Evolutionary conservation across 1,139 yeast genomes (phyloP), one percentile per base, ranked within the genome.

Genomic region (Scheffersomyces titani): DNA sequence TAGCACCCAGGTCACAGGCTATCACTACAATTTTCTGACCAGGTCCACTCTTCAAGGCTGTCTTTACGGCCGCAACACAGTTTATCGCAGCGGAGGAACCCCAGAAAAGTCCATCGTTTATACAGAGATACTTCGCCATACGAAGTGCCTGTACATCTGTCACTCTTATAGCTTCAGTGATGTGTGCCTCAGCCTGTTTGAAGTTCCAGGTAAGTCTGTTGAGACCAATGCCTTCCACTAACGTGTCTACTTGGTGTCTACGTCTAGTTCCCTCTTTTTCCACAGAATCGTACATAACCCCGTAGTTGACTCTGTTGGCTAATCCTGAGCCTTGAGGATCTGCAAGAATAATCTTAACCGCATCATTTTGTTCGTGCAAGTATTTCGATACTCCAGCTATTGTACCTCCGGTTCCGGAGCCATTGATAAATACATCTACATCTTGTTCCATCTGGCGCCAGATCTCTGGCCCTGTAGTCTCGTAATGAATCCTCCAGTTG

Each of bases 281-380:
- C 19, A 87, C 93, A 1, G 79, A 63, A 65, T 93, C 97, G 70
- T 91, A 94, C 98, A 94, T 92, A 6, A 94, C 98, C 1, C 98
- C 98, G 66, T 76, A 87, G 65, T 91, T 91, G 56, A 94, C 84
- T 59, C 97, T 78, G 73, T 94, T 92, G 66, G 82, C 89, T 62
- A 94, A 82, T 0, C 99, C 99, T 13, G 96, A 87, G 0, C 99
- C 99, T 67, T 92, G 98, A 0, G 98, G 99, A 70, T 94, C 99
- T 0, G 98, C 97, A 47, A 94, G 76, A 1, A 86, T 81, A 51
- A 72, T 75, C 6, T 70, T 63, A 1, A 82, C 64, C 0, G 63
- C 51, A 1, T 78, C 71, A 19, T 74, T 62, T 53, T 74, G 69
- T 57, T 84, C 85, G 65, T 91, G 91, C 58, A 94, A 76, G 69